Conservation (phyloP, 176 grass and related monocot species). For the Secale cereale region DNA sequence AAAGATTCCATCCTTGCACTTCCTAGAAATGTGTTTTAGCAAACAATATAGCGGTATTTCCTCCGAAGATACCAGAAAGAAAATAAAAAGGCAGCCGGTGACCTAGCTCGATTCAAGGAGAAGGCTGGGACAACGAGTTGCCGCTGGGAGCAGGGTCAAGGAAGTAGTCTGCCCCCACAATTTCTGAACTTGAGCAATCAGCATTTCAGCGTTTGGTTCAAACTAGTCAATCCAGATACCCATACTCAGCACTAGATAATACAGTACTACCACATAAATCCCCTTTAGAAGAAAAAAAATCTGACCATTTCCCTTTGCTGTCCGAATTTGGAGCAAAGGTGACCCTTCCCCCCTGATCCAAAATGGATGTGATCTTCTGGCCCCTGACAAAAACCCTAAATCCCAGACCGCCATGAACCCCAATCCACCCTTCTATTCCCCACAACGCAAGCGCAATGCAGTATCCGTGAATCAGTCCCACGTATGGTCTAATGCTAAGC, state of each 20-base stretch:
- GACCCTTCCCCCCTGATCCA: no score
- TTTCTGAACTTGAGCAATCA: not conserved
- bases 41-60: not conserved
- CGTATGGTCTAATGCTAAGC: not conserved
- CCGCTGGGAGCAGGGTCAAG: not conserved
- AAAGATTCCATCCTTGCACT: no score
- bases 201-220: not conserved
- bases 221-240: not conserved
- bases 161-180: not conserved
- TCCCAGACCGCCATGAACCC: not conserved
- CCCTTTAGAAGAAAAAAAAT: no score
- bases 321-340: no score
- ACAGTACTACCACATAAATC: no score
- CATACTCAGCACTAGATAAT: no score
- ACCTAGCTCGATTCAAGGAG: not conserved
- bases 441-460: not conserved
- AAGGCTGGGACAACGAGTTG: not conserved
- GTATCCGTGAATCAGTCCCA: not conserved
- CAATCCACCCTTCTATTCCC: not conserved
- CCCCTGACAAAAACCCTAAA: conserved; percentile 5
- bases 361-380: not conserved
- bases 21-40: not conserved
- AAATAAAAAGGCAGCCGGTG: not conserved
- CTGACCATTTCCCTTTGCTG: no score
- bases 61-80: not conserved